Evolutionary conservation across 768 basidiomycete genomes (phyloP).

Genomic region (Suillus weaverae): DNA sequence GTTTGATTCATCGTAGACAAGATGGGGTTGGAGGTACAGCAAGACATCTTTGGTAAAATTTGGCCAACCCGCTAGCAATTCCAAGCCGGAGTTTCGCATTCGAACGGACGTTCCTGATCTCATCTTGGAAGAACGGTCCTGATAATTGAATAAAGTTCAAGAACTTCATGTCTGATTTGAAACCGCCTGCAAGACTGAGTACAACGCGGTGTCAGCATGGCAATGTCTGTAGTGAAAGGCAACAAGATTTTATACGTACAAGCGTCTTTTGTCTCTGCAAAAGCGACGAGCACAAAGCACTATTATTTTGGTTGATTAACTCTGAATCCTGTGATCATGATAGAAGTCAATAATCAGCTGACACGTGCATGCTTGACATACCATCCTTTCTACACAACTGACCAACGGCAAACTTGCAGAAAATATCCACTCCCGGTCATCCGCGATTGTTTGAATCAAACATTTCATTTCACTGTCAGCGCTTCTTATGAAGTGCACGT

Average conservation of each 20-base stretch:
- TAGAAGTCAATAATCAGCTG: constrained; percentile 1
- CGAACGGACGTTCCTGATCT: constrained; percentile 2
- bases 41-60: constrained; percentile 33
- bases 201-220: constrained; percentile 7
- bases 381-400: neutral
- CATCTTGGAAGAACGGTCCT: constrained; percentile 3
- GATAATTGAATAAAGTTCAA: neutral
- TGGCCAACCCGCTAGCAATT: constrained; percentile 1
- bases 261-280: constrained; percentile 2
- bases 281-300: neutral
- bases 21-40: constrained; percentile 10
- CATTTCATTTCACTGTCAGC: constrained; percentile 5
- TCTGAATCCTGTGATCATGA: neutral
- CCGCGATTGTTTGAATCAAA: constrained; percentile 2
- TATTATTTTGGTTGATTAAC: neutral
- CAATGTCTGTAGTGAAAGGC: neutral
- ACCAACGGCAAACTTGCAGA: neutral
- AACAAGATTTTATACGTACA: constrained; percentile 6
- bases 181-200: neutral
- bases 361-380: neutral
- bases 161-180: neutral
- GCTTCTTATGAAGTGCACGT: constrained; percentile 2
- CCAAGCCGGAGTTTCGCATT: neutral
- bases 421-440: neutral
- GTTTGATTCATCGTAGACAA: constrained; percentile 20